Evolutionary conservation across 2,329 filamentous ascomycete genomes (phyloP).

Genomic region (Dothideomycetes sp.): DNA sequence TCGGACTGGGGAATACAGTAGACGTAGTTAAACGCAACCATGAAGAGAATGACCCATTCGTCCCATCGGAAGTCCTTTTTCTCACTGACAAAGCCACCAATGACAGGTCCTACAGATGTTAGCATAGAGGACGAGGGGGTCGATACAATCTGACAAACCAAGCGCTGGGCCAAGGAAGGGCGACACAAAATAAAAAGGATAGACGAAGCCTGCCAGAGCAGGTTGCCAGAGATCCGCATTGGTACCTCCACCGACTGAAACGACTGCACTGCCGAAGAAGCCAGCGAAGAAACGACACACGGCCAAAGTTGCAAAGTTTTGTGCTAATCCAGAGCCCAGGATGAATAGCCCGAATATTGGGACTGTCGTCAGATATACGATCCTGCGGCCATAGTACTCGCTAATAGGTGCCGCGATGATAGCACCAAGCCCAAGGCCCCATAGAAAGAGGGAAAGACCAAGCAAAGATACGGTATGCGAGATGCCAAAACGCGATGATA

Average conservation of each 20-base stretch:
- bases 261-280: conserved; percentile 40
- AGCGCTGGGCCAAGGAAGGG: conserved; percentile 30
- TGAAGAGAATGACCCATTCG: conserved; percentile 29
- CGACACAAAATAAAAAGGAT: conserved; percentile 29
- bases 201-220: conserved; percentile 31
- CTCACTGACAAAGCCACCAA: conserved; percentile 40
- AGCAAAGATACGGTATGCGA: conserved; percentile 46
- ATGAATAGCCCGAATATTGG: conserved; percentile 44
- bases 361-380: conserved; percentile 38
- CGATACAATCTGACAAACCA: too few relatives aligned
- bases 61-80: conserved; percentile 43
- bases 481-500: conserved; percentile 43
- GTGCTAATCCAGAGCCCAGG: conserved; percentile 42
- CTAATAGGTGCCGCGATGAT: conserved; percentile 48
- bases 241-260: conserved; percentile 32
- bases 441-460: conserved; percentile 47
- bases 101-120: conserved; percentile 31
- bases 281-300: conserved; percentile 60
- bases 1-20: conserved; percentile 9
- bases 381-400: conserved; percentile 45
- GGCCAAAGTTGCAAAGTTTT: conserved; percentile 39
- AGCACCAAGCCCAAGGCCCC: conserved; percentile 50
- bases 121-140: too few relatives aligned
- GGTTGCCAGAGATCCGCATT: conserved; percentile 34
- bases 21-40: background rate